Base-by-base conservation (phyloP, 495 filamentous ascomycete species). In the Tuber brumale region DNA sequence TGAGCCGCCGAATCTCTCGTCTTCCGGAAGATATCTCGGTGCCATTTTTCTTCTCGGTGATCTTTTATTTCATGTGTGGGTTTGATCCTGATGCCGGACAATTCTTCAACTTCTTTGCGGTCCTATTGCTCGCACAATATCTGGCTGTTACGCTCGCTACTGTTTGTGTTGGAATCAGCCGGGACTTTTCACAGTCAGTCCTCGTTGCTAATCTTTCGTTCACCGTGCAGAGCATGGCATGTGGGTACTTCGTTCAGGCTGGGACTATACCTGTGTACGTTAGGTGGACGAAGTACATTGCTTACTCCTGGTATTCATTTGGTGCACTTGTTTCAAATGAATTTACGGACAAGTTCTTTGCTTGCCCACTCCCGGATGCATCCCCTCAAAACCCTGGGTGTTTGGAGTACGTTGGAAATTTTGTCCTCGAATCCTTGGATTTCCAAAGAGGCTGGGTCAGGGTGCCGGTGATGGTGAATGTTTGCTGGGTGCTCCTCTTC, bases 181-280 rank as follows among this genome's bases (percentile, higher is more conserved):
- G 92, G 71, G 86, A 88, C 75, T 92, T 93, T 81, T 84, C 90
- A 0, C 88, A 87, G 4, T 90, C 90, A 8, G 87, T 86, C 70
- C 78, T 92, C 21, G 88, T 92, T 41, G 91, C 86, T 18, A 94
- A 94, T 81, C 84, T 93, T 66, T 87, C 83, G 1, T 93, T 89
- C 80, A 94, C 92, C 3, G 35, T 94, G 42, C 91, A 93, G 83
- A 89, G 86, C 16, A 87, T 93, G 87, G 86, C 89, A 0, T 92
- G 91, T 77, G 92, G 92, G 6, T 93, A 89, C 80, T 93, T 93
- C 79, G 88, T 93, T 41, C 91, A 93, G 77, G 84, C 86, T 18
- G 87, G 90, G 51, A 89, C 90, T 45, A 92, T 94, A 23, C 91
- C 91, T 0, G 87, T 93, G 5, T 94, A 92, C 81, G 87, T 91